phyloP scores from a whole-genome alignment of 78 protist species.

The Tieghemostelium lacteum region DNA sequence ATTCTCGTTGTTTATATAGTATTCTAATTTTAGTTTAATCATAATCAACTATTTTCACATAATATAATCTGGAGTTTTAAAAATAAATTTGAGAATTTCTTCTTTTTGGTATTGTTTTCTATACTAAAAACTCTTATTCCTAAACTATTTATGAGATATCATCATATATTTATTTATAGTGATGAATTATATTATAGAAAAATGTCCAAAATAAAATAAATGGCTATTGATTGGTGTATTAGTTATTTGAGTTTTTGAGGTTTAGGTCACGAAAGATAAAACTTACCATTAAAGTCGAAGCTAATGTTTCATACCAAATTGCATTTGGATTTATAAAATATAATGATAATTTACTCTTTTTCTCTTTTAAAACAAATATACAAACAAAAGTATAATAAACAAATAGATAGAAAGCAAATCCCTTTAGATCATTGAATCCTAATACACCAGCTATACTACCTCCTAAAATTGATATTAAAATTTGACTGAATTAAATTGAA shows the following conservation, averaged over 20 bases:
- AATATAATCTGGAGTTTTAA: too few relatives aligned
- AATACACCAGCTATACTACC: conserved; percentile 35
- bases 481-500: conserved; percentile 4
- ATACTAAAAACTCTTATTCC: too few relatives aligned
- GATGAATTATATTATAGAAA: conserved; percentile 47
- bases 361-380: conserved; percentile 22
- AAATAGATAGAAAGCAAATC: conserved; percentile 16
- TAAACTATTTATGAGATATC: background rate
- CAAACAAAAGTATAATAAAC: conserved; percentile 11
- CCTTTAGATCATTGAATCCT: conserved; percentile 10
- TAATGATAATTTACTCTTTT: conserved; percentile 1
- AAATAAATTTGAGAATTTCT: too few relatives aligned
- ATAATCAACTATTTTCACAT: too few relatives aligned
- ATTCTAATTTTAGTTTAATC: too few relatives aligned
- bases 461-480: conserved; percentile 35
- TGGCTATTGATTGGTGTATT: background rate
- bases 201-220: conserved; percentile 47
- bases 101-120: too few relatives aligned
- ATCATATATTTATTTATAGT: conserved; percentile 5
- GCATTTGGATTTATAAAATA: conserved; percentile 34
- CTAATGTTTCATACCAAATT: conserved; percentile 28
- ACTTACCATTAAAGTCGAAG: conserved; percentile 15
- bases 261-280: background rate
- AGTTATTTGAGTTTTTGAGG: background rate
- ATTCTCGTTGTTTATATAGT: too few relatives aligned